phyloP scores from a whole-genome alignment of 2,329 filamentous ascomycete genomes.

The Thielaviopsis ethacetica region DNA sequence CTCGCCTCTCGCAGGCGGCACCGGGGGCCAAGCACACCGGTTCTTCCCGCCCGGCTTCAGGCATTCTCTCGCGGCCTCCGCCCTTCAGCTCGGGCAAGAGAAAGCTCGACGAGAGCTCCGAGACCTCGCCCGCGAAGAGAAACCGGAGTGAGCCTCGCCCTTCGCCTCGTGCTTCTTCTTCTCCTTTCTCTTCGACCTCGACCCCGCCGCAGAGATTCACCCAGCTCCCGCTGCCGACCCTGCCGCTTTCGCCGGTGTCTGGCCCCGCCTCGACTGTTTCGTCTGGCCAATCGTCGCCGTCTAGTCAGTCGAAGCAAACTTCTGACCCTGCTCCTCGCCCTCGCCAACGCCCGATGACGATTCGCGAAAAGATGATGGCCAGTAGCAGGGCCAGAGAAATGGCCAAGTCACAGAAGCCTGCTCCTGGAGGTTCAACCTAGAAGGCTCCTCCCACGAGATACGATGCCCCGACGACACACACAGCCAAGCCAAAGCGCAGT shows the following conservation, averaged over 20 bases:
- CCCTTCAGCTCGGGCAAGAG: neutral
- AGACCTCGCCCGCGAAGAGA: neutral
- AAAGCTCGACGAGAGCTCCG: neutral
- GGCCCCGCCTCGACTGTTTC: too few relatives aligned
- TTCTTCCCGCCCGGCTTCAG: neutral
- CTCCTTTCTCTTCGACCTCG: neutral
- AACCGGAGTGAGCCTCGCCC: neutral
- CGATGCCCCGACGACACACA: neutral
- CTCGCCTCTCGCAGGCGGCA: too few relatives aligned
- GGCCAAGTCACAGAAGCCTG: neutral
- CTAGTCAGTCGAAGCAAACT: neutral
- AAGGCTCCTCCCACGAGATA: neutral
- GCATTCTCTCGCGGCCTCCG: neutral
- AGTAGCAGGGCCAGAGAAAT: neutral
- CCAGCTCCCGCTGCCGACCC: neutral
- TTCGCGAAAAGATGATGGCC: neutral
- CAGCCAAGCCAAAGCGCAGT: neutral
- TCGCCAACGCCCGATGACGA: neutral
- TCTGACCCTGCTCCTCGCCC: neutral
- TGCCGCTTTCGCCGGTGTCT: neutral
- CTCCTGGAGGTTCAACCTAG: neutral
- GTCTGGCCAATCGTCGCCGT: neutral
- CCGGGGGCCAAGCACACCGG: too few relatives aligned
- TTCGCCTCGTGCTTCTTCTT: too few relatives aligned
- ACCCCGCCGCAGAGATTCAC: neutral